These are phyloP conservation scores for Silene conica DNA, from an alignment of 148 eudicot species.

Conservation along the genomic window DNA sequence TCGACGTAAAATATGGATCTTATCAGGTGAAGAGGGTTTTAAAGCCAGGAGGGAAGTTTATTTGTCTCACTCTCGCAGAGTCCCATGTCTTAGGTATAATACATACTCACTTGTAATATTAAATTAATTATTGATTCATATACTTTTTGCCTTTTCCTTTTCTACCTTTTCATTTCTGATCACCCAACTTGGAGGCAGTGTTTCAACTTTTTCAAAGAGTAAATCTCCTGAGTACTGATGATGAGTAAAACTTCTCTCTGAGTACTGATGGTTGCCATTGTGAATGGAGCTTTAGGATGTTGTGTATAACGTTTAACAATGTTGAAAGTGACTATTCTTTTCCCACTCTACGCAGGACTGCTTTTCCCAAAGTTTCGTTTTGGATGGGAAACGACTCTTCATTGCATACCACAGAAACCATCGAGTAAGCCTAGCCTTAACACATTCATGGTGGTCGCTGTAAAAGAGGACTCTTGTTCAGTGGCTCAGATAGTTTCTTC, in stretches of 20 bases:
- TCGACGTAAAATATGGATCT: conserved; percentile 16
- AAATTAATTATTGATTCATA: not conserved
- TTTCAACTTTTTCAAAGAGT: not conserved
- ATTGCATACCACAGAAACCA: conserved; percentile 55
- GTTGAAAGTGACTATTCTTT: not conserved
- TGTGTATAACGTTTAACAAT: not conserved
- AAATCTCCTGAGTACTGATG: too few relatives aligned
- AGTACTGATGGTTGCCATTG: conserved; percentile 1
- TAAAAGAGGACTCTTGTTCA: conserved; percentile 46
- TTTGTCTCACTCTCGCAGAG: conserved; percentile 90
- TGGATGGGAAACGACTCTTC: conserved; percentile 82
- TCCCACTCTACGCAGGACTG: conserved; percentile 40
- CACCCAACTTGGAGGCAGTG: not conserved
- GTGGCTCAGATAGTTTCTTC: conserved; percentile 47
- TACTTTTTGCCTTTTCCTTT: conserved; percentile 1
- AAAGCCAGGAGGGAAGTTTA: conserved; percentile 69
- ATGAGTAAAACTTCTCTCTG: too few relatives aligned
- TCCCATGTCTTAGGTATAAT: conserved; percentile 91
- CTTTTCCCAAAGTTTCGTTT: conserved; percentile 78
- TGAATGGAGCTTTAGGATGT: conserved; percentile 4
- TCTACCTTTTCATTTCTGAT: not conserved
- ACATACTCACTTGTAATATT: not conserved
- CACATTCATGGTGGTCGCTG: conserved; percentile 77
- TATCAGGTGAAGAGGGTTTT: conserved; percentile 82
- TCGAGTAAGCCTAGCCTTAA: conserved; percentile 45